These are phyloP conservation scores for Umbelopsis vinacea DNA, from an alignment of 192 early-diverging fungal species.

Conservation along the genomic window DNA sequence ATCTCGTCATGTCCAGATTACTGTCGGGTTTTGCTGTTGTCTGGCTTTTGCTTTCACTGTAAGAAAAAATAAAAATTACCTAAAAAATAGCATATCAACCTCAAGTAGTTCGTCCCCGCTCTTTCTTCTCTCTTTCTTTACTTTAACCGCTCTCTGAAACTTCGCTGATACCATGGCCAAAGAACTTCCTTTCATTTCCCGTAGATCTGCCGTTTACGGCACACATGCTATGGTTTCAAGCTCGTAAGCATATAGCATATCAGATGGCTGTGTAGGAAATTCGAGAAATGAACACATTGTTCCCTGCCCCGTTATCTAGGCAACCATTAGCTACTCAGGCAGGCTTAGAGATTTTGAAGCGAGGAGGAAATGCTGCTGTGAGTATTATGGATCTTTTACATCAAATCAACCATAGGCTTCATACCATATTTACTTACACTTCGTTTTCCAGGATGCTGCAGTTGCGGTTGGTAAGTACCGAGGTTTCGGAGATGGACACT, in stretches of 20 bases:
- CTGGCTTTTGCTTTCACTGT: too few relatives aligned
- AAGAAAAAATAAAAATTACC: too few relatives aligned
- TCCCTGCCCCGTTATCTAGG: constrained; percentile 37
- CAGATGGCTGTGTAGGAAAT: not conserved
- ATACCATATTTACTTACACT: not conserved
- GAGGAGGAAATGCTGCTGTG: constrained; percentile 80
- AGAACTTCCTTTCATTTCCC: constrained; percentile 40
- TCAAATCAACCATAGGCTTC: not conserved
- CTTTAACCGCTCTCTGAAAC: not conserved
- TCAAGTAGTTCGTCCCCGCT: not conserved
- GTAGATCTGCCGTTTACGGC: constrained; percentile 59
- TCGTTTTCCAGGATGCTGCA: constrained; percentile 55
- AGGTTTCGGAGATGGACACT: not conserved
- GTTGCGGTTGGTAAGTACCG: constrained; percentile 50
- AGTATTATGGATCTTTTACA: constrained; percentile 12
- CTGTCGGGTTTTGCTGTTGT: too few relatives aligned
- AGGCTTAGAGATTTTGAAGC: constrained; percentile 62
- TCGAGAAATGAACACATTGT: not conserved
- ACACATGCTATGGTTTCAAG: constrained; percentile 68
- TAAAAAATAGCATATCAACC: not conserved
- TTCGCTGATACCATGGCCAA: not conserved
- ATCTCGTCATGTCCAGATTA: not conserved
- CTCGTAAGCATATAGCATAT: constrained; percentile 29
- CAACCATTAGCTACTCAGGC: constrained; percentile 75
- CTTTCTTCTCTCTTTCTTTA: not conserved